Evolutionary conservation across 441 rosid genomes (phyloP).

Genomic region (Capsella rubella): DNA sequence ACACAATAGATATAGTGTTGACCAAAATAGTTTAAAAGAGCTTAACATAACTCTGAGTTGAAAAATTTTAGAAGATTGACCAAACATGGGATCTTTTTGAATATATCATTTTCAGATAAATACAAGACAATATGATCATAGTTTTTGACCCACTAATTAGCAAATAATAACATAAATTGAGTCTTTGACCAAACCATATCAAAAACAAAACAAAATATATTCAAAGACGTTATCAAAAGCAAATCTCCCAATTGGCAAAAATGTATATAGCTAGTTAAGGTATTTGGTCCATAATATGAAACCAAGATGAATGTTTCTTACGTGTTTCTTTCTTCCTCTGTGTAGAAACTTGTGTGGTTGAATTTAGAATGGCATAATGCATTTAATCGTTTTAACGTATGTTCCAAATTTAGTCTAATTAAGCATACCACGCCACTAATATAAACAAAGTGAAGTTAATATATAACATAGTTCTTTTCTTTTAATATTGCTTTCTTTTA

Average conservation of each 20-base stretch:
- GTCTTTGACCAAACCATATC: conserved; percentile 46
- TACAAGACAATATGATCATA: conserved; percentile 24
- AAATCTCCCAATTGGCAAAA: conserved; percentile 25
- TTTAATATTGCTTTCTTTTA: conserved; percentile 20
- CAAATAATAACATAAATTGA: conserved; percentile 30
- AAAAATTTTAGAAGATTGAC: conserved; percentile 18
- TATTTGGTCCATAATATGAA: conserved; percentile 39
- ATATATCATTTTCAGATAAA: conserved; percentile 32
- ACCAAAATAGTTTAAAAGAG: conserved; percentile 3
- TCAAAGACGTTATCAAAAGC: conserved; percentile 44
- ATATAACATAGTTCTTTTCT: background rate
- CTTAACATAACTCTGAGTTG: conserved; percentile 9
- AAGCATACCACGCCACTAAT: conserved; percentile 34
- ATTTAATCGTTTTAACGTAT: conserved; percentile 34
- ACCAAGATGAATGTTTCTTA: conserved; percentile 33
- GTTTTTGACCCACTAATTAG: conserved; percentile 33
- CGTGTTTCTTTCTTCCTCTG: conserved; percentile 46
- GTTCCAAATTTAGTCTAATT: conserved; percentile 22
- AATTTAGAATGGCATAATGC: conserved; percentile 29
- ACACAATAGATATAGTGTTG: conserved; percentile 8
- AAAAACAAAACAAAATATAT: conserved; percentile 36
- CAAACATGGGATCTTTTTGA: conserved; percentile 22
- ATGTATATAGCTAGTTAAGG: conserved; percentile 21
- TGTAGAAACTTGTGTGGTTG: conserved; percentile 35
- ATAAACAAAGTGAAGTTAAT: conserved; percentile 14